phyloP scores from a whole-genome alignment of 441 rosid species.

The Erysimum pusillum region DNA sequence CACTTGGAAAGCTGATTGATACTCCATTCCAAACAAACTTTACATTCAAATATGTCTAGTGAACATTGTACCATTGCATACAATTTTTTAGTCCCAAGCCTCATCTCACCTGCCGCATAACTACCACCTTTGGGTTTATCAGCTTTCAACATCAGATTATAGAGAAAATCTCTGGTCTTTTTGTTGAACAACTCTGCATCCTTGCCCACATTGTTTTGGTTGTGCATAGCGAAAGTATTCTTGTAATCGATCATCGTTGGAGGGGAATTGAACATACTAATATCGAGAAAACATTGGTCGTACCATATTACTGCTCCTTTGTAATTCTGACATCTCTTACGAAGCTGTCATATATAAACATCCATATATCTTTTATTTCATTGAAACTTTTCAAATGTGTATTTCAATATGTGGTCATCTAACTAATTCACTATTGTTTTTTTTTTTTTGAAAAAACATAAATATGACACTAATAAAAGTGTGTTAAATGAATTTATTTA shows the following conservation, averaged over 20 bases:
- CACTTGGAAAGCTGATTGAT: neutral
- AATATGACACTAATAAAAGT: no score
- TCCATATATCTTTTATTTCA: no score
- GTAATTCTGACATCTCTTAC: neutral
- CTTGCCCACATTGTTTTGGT: neutral
- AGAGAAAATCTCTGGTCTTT: neutral
- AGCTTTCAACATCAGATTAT: neutral
- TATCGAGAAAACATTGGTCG: constrained; percentile 3
- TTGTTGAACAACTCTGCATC: constrained; percentile 22
- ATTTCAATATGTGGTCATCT: no score
- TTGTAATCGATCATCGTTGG: neutral
- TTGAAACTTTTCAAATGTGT: no score
- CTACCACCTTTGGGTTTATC: neutral
- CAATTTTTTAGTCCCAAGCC: neutral
- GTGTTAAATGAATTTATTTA: no score
- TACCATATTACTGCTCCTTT: constrained; percentile 3
- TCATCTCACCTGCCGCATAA: neutral
- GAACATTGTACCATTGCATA: neutral
- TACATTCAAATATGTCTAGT: neutral
- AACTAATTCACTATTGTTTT: no score
- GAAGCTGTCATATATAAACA: neutral
- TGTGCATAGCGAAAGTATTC: constrained; percentile 13
- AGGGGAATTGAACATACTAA: neutral
- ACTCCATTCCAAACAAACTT: neutral
- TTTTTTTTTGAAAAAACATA: no score